Conservation (phyloP, 179 eudicot genomes). For the Silene vulgaris region DNA sequence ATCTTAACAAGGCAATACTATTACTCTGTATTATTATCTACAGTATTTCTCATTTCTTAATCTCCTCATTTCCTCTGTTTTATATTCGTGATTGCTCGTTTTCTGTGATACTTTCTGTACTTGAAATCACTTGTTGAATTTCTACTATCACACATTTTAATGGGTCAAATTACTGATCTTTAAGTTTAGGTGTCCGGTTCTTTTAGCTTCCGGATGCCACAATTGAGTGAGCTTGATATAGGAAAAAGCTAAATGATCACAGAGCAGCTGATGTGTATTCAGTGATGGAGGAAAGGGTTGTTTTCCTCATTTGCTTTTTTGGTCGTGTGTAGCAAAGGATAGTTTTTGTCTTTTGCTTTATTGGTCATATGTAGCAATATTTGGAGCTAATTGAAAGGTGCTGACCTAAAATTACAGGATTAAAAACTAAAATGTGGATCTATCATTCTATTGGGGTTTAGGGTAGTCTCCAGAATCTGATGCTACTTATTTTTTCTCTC, state of each 20-base stretch:
- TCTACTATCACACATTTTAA: not conserved
- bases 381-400: not conserved
- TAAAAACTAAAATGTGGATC: not conserved
- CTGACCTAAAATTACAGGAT: not conserved
- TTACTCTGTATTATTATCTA: not conserved
- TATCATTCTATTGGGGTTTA: not conserved
- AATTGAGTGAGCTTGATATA: not conserved
- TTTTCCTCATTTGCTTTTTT: not conserved
- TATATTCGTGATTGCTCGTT: slow-evolving; percentile 3
- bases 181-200: not conserved
- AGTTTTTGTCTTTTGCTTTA: not conserved
- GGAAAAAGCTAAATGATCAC: not conserved
- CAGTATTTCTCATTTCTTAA: not conserved
- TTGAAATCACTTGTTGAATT: slow-evolving; percentile 4
- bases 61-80: not conserved
- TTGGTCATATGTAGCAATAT: not conserved
- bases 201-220: not conserved
- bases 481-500: not conserved
- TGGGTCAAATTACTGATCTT: not conserved
- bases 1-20: not conserved
- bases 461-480: not conserved
- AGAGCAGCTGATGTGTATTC: not conserved
- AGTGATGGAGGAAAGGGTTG: not conserved
- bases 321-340: not conserved
- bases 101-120: not conserved